Evolutionary conservation across 148 eudicot species (phyloP), one percentile per base, ranked within the genome.

Genomic region (Chenopodium suecicum): DNA sequence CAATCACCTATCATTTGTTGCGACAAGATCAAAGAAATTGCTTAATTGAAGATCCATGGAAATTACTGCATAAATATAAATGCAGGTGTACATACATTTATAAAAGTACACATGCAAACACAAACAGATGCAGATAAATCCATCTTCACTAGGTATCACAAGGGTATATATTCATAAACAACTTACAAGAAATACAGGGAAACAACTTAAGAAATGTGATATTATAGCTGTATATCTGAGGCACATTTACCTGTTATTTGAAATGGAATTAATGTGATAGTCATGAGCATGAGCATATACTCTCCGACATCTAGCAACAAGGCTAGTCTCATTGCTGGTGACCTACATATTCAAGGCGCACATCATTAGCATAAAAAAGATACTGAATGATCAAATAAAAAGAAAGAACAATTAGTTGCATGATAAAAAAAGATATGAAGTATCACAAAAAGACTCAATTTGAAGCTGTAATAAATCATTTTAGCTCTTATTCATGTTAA

Each of bases 261-360:
- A 92, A 80, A 92, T 92, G 16, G 97, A 92, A 82, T 92, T 92
- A 58, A 92, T 91, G 84, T 92, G 94, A 81, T 91, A 92, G 75
- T 92, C 97, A 85, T 92, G 97, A 82, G 97, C 97, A 89, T 92
- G 97, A 80, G 97, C 94, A 90, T 92, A 92, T 41, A 88, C 89
- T 88, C 94, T 89, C 81, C 97, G 88, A 79, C 94, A 92, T 80
- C 90, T 88, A 52, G 97, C 94, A 81, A 91, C 80, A 83, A 89
- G 94, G 87, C 90, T 91, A n/a, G 92, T 91, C 86, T 92, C 94
- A 34, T 85, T 86, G 89, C 90, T 90, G 70, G 91, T 89, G 74
- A 91, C 92, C 97, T 92, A 87, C 73, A 82, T 78, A 76, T 47
- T 5, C 52, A 76, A 67, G 23, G 70, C 44, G 25, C 23, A 60